Evolutionary conservation across 768 basidiomycete species (phyloP), one percentile per base, ranked within the genome.

Genomic region (Mrakia frigida): DNA sequence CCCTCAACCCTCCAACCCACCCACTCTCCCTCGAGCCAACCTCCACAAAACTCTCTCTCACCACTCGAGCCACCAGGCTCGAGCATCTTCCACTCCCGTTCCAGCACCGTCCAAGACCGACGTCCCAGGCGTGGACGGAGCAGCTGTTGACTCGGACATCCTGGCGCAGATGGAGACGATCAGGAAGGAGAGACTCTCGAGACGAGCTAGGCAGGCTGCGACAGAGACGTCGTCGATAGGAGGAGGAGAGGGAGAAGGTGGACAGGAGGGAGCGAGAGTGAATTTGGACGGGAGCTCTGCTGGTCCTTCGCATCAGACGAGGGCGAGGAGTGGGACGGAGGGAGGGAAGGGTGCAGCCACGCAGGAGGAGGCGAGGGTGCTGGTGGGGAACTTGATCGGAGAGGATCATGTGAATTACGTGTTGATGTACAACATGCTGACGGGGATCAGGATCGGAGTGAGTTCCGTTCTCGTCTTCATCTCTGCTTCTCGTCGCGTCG

Each of bases 391-490:
- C 83, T 85, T 98, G 79, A 97, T 99, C 79, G 93, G 94, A n/a
- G 95, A 98, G 83, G 96, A 90, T 81, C 97, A 99, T 84, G 95
- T 91, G 83, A 99, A 99, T 85, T 99, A 98, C 80, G 92, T 98
- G 76, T 85, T 99, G 81, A 98, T 98, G 97, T 99, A 98, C 86
- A 98, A 99, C 86, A 99, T 99, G 97, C 87, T 99, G 81, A 99
- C 97, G 6, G 97, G 97, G 6, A 99, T 99, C 78, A 89, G 97
- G 59, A 94, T 94, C 80, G 95, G 90, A 39, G 95, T 93, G 80
- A 82, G 91, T 84, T 16, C n/a, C 43, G 65, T 23, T 31, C n/a
- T 18, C 16, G n/a, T 2, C 6, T 41, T 50, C 46, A 4, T 50
- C 18, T 73, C 43, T n/a, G 35, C n/a, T 53, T 25, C 14, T 56